These are phyloP conservation scores for Trametes maxima DNA, from an alignment of 768 basidiomycete genomes.

Conservation along the genomic window DNA sequence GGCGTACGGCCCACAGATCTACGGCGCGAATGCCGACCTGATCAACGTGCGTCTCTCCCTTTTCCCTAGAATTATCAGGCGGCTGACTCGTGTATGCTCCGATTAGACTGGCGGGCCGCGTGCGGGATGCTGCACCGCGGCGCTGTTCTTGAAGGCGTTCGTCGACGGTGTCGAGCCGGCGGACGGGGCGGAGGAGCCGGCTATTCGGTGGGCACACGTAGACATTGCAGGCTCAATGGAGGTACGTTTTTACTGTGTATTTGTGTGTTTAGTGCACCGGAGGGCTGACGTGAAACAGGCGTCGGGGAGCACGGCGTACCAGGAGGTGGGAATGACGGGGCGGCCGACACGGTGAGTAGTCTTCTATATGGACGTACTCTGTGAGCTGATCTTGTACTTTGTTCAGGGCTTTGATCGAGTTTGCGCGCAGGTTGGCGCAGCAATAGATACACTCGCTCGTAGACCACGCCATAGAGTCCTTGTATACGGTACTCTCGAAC, in stretches of 20 bases:
- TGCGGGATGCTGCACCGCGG: slow-evolving; percentile 79
- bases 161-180: slow-evolving; percentile 72
- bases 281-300: slow-evolving; percentile 37
- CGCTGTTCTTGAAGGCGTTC: slow-evolving; percentile 84
- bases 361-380: not conserved
- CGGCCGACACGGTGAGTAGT: slow-evolving; percentile 73
- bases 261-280: not conserved
- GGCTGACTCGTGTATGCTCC: slow-evolving; percentile 1
- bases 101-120: slow-evolving; percentile 68
- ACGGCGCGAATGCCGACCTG: slow-evolving; percentile 77
- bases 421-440: slow-evolving; percentile 10
- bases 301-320: slow-evolving; percentile 58
- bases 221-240: slow-evolving; percentile 86
- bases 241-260: slow-evolving; percentile 36
- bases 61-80: not conserved
- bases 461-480: too few relatives aligned
- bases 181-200: slow-evolving; percentile 50
- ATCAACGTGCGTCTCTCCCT: slow-evolving; percentile 57
- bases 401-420: slow-evolving; percentile 12
- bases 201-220: slow-evolving; percentile 82
- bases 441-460: not conserved
- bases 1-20: slow-evolving; percentile 76
- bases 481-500: too few relatives aligned
- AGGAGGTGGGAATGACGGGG: slow-evolving; percentile 78
- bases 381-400: not conserved